Evolutionary conservation across 176 grass and related monocot species (phyloP).

Genomic region (Oryza coarctata): DNA sequence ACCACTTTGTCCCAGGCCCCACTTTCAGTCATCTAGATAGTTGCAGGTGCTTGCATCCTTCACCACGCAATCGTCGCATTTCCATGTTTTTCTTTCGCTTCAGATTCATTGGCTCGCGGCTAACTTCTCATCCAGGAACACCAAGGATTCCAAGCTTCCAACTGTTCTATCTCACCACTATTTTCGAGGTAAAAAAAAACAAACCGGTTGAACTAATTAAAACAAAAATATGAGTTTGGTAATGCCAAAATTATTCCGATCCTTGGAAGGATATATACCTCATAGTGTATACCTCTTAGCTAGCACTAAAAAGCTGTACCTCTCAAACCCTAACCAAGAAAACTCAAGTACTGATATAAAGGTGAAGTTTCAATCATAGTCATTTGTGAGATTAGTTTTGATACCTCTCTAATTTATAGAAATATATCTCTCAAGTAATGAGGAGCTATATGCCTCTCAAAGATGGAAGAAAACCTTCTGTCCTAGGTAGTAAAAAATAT

Average conservation of each 20-base stretch:
- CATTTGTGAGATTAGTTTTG: neutral
- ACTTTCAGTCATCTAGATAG: conserved; percentile 39
- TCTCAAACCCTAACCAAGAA: too few relatives aligned
- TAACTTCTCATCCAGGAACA: neutral
- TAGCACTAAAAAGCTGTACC: too few relatives aligned
- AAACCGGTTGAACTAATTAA: neutral
- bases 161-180: neutral
- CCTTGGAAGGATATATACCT: too few relatives aligned
- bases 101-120: neutral
- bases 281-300: too few relatives aligned
- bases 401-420: neutral
- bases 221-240: neutral
- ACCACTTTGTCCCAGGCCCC: conserved; percentile 39
- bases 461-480: too few relatives aligned
- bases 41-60: conserved; percentile 41
- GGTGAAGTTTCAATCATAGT: neutral
- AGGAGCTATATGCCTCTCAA: neutral
- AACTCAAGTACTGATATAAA: too few relatives aligned
- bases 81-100: neutral
- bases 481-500: too few relatives aligned
- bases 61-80: conserved; percentile 26
- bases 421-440: neutral
- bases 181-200: neutral
- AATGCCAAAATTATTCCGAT: neutral
- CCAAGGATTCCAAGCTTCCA: neutral